Evolutionary conservation across 179 eudicot species (phyloP).

Genomic region (Monotropa hypopitys): DNA sequence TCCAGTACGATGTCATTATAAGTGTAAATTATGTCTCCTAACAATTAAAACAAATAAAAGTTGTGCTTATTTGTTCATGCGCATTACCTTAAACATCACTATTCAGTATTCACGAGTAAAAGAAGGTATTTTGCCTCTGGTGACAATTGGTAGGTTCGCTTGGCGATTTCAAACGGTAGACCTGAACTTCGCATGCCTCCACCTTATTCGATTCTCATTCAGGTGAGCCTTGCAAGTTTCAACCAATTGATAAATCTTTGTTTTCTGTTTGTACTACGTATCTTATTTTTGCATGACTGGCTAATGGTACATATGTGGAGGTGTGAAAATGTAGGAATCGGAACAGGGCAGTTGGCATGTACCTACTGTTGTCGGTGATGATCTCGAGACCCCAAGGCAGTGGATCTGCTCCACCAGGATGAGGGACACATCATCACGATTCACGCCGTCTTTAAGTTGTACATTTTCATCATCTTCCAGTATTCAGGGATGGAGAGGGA

Average conservation of each 20-base stretch:
- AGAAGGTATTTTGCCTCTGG: not conserved
- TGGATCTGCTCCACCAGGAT: slow-evolving; percentile 69
- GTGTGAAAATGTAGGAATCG: slow-evolving; percentile 42
- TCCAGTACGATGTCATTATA: not conserved
- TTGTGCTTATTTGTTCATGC: not conserved
- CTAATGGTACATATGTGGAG: not conserved
- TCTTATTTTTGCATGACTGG: not conserved
- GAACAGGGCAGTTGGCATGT: slow-evolving; percentile 79
- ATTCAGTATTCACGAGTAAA: not conserved
- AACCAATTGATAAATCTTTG: not conserved
- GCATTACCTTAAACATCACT: not conserved
- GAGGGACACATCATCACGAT: not conserved
- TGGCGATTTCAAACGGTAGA: slow-evolving; percentile 36
- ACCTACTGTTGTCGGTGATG: slow-evolving; percentile 68
- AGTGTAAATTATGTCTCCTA: too few species aligned
- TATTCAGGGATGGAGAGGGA: not conserved
- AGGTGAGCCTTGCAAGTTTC: slow-evolving; percentile 21
- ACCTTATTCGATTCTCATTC: slow-evolving; percentile 67
- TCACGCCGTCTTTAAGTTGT: not conserved
- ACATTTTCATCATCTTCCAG: not conserved
- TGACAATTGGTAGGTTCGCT: slow-evolving; percentile 39
- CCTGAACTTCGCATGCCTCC: slow-evolving; percentile 72
- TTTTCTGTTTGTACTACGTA: not conserved
- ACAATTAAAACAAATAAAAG: not conserved
- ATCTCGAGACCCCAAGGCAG: slow-evolving; percentile 58